A percentile compares a stretch with the other conserved stretches of the same genome.
Conservation (phyloP, 2,329 filamentous ascomycete species). For the Colletotrichum karsti region DNA sequence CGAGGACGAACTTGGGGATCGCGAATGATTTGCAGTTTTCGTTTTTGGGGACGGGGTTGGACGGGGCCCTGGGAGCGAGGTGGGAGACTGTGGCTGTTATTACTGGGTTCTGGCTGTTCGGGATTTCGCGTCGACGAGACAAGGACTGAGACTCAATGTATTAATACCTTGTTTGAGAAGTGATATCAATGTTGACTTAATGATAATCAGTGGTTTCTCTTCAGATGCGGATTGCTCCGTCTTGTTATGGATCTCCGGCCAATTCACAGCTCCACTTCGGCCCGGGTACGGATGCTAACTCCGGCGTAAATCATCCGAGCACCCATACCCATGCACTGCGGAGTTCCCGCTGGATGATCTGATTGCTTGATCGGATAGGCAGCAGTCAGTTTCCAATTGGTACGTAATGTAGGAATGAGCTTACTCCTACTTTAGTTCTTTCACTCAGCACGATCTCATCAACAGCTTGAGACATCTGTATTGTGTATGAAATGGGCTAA, state of each 20-base stretch:
- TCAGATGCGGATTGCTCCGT: too few relatives aligned
- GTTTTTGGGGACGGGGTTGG: background rate
- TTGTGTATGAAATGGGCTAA: too few relatives aligned
- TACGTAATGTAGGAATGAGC: too few relatives aligned
- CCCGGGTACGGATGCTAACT: background rate
- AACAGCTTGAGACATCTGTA: too few relatives aligned
- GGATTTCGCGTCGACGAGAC: background rate
- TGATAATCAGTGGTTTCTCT: too few relatives aligned
- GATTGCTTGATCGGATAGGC: too few relatives aligned
- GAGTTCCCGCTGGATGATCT: too few relatives aligned
- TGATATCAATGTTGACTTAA: background rate
- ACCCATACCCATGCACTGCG: too few relatives aligned
- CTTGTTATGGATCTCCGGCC: too few relatives aligned
- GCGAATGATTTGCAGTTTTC: background rate
- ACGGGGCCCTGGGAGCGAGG: background rate
- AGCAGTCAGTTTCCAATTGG: too few relatives aligned
- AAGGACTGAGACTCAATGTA: background rate
- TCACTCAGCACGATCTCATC: too few relatives aligned
- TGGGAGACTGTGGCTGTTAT: background rate
- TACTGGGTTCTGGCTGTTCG: background rate
- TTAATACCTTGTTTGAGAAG: rapidly evolving
- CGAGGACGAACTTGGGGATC: background rate
- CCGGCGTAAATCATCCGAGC: background rate
- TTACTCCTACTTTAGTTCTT: too few relatives aligned
- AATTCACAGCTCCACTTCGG: background rate